These are phyloP conservation scores for Astrocystis sublimbata DNA, from an alignment of 495 filamentous ascomycete species.

Conservation along the genomic window DNA sequence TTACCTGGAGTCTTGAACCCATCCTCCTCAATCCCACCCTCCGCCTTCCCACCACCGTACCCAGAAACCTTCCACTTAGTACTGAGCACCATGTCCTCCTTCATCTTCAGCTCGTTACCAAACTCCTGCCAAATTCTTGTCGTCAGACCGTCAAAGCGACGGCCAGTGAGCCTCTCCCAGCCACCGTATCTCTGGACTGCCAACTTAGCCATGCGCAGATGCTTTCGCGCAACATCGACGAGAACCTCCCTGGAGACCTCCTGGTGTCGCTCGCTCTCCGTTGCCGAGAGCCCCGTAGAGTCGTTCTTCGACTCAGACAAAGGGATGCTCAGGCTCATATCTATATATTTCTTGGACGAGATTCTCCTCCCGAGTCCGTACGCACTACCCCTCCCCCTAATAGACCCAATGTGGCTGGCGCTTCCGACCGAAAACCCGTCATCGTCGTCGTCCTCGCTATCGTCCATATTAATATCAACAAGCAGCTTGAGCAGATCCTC, in stretches of 20 bases:
- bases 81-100: slow-evolving; percentile 6
- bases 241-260: slow-evolving; percentile 4
- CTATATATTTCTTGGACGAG: slow-evolving; percentile 3
- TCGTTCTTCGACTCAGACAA: not conserved
- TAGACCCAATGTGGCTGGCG: slow-evolving; percentile 9
- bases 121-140: slow-evolving; percentile 2
- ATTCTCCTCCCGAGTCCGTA: slow-evolving; percentile 1
- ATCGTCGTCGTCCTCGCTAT: slow-evolving; percentile 10
- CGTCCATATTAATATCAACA: slow-evolving; percentile 1
- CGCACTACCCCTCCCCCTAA: not conserved
- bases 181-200: slow-evolving; percentile 12
- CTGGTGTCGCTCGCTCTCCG: slow-evolving; percentile 6
- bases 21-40: slow-evolving; percentile 3
- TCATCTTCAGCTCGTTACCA: slow-evolving; percentile 2
- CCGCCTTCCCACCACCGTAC: slow-evolving; percentile 1
- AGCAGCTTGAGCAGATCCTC: slow-evolving; percentile 10
- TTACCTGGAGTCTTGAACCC: slow-evolving; percentile 2
- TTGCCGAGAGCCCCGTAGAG: not conserved
- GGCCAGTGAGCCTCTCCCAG: slow-evolving; percentile 2
- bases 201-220: not conserved
- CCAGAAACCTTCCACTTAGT: slow-evolving; percentile 5
- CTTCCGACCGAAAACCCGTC: slow-evolving; percentile 4
- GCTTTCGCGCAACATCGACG: slow-evolving; percentile 6
- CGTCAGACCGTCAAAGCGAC: slow-evolving; percentile 7
- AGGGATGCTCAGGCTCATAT: not conserved